phyloP scores from a whole-genome alignment of 805 yeast genomes.

The Tetrapisispora phaffii region DNA sequence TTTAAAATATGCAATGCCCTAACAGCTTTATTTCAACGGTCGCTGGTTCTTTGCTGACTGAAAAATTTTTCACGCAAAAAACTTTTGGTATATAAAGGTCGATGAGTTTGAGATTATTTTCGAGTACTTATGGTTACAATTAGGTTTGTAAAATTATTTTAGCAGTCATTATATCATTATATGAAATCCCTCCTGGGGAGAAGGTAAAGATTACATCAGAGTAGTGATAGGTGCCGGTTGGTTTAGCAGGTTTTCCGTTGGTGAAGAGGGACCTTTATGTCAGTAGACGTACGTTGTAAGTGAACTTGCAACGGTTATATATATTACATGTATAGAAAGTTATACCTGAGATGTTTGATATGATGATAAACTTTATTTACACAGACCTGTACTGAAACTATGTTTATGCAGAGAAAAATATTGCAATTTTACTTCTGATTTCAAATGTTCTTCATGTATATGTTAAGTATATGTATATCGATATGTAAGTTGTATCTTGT shows the following conservation, averaged over 20 bases:
- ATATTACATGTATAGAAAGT: not conserved
- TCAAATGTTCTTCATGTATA: not conserved
- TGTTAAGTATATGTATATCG: no score
- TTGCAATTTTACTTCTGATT: slow-evolving; percentile 20
- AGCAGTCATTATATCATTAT: no score
- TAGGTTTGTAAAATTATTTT: no score
- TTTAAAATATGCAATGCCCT: not conserved
- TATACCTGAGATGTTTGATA: not conserved
- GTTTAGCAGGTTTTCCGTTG: no score
- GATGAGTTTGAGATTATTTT: not conserved
- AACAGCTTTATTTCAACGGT: no score
- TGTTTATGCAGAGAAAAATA: slow-evolving; percentile 26
- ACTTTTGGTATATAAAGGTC: not conserved
- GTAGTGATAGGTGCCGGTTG: no score
- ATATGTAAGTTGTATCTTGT: no score
- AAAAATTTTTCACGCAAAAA: not conserved
- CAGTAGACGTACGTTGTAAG: slow-evolving; percentile 1
- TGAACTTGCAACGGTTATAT: not conserved
- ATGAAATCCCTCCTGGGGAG: no score
- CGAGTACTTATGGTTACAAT: no score
- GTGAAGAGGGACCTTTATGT: no score
- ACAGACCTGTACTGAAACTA: slow-evolving; percentile 33
- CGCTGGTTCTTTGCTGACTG: not conserved
- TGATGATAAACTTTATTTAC: slow-evolving; percentile 28
- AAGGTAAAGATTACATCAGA: no score